These are phyloP conservation scores for Alternaria postmessia DNA, from an alignment of 2,329 filamentous ascomycete species.

Conservation along the genomic window DNA sequence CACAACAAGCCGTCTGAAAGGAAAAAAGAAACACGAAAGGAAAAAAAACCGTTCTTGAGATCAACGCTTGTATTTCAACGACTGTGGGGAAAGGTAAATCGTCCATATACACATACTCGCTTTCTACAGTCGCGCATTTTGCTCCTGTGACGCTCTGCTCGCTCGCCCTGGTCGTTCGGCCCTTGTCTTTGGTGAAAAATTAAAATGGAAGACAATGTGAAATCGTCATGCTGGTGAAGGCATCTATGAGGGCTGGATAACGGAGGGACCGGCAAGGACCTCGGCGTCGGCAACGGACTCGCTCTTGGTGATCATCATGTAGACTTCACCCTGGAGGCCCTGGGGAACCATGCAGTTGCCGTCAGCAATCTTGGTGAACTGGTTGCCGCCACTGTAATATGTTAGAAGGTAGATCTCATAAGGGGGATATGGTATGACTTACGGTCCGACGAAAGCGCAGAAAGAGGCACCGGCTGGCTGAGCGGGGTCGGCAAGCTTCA, in stretches of 20 bases:
- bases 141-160: conserved; percentile 16
- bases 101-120: conserved; percentile 33
- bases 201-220: conserved; percentile 15
- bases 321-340: conserved; percentile 69
- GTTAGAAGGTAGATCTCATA: conserved; percentile 28
- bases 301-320: conserved; percentile 69
- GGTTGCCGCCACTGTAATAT: conserved; percentile 40
- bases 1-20: conserved; percentile 5
- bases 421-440: conserved; percentile 43
- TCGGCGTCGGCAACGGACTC: conserved; percentile 54
- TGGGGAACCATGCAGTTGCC: conserved; percentile 69
- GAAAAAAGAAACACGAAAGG: conserved; percentile 14
- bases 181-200: conserved; percentile 8
- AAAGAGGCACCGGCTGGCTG: conserved; percentile 59
- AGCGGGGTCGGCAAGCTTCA: conserved; percentile 49
- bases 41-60: conserved; percentile 30
- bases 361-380: conserved; percentile 65
- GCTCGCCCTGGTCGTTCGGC: conserved; percentile 3
- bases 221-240: conserved; percentile 8
- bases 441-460: conserved; percentile 73
- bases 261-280: conserved; percentile 65
- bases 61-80: conserved; percentile 50
- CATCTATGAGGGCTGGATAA: conserved; percentile 50
- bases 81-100: conserved; percentile 44
- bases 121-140: conserved; percentile 11